These are phyloP conservation scores for Extremus antarcticus DNA, from an alignment of 495 filamentous ascomycete species.

Conservation along the genomic window DNA sequence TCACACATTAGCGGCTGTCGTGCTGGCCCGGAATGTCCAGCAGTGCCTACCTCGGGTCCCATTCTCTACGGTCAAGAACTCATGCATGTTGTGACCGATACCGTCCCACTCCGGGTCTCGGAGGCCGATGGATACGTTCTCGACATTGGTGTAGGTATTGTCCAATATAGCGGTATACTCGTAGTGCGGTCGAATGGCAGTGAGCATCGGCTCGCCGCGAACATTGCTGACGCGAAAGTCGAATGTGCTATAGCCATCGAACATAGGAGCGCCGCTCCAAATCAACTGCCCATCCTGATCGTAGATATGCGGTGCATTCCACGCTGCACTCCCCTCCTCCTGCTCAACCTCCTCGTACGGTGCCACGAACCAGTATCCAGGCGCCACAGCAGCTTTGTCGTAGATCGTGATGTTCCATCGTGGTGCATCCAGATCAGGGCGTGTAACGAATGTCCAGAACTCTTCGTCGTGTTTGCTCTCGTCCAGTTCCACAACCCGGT, in stretches of 20 bases:
- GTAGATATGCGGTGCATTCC: slow-evolving; percentile 2
- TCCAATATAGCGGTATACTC: neutral
- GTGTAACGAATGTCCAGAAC: slow-evolving; percentile 1
- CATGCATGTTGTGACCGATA: neutral
- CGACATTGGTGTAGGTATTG: neutral
- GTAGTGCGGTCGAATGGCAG: neutral
- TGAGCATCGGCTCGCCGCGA: neutral
- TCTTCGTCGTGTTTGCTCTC: neutral
- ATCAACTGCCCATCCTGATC: slow-evolving; percentile 1
- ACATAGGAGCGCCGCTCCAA: neutral
- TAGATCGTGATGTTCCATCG: neutral
- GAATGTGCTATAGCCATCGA: neutral
- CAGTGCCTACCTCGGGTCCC: neutral
- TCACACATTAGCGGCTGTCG: neutral
- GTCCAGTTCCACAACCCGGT: neutral
- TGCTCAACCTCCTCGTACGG: neutral
- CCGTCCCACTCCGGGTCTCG: neutral
- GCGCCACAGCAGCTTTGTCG: neutral
- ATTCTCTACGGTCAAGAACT: neutral
- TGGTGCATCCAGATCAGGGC: neutral
- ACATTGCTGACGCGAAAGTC: neutral
- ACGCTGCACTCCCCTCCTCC: neutral
- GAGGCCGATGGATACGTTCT: neutral
- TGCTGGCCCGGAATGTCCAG: no score
- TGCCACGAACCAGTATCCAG: slow-evolving; percentile 3